These are phyloP conservation scores for Saccharomycopsis sp. DNA, from an alignment of 805 yeast genomes.

Conservation along the genomic window DNA sequence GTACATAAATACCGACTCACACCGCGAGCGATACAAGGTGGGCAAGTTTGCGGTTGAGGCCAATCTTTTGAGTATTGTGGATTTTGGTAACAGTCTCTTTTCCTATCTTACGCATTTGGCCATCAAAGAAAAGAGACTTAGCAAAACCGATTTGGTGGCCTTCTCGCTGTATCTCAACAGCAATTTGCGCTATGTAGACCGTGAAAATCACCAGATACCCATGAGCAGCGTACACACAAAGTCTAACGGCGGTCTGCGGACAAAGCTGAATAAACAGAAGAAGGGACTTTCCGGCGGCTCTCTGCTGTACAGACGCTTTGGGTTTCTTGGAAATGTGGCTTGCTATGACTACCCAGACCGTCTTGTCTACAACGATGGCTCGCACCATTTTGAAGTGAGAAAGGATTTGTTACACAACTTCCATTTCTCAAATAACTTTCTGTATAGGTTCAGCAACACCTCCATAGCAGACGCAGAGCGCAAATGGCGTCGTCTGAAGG, in stretches of 20 bases:
- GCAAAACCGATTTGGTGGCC: background rate
- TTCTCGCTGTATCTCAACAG: background rate
- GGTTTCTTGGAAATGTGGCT: no score
- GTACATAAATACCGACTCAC: constrained; percentile 42
- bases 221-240: background rate
- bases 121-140: background rate
- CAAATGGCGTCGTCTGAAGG: background rate
- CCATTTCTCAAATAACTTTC: constrained; percentile 5
- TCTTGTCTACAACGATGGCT: constrained; percentile 10
- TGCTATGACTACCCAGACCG: background rate
- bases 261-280: no score
- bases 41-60: constrained; percentile 34
- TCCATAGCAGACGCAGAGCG: background rate
- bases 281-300: no score
- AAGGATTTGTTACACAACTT: constrained; percentile 12
- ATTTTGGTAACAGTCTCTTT: constrained; percentile 1
- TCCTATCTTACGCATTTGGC: constrained; percentile 3
- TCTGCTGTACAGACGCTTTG: no score
- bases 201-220: background rate
- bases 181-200: background rate
- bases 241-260: no score
- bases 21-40: constrained; percentile 50
- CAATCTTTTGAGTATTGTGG: background rate
- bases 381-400: constrained; percentile 16
- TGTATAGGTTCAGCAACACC: constrained; percentile 3